Conservation (phyloP, 116 monocot species). For the Thalassia testudinum region DNA sequence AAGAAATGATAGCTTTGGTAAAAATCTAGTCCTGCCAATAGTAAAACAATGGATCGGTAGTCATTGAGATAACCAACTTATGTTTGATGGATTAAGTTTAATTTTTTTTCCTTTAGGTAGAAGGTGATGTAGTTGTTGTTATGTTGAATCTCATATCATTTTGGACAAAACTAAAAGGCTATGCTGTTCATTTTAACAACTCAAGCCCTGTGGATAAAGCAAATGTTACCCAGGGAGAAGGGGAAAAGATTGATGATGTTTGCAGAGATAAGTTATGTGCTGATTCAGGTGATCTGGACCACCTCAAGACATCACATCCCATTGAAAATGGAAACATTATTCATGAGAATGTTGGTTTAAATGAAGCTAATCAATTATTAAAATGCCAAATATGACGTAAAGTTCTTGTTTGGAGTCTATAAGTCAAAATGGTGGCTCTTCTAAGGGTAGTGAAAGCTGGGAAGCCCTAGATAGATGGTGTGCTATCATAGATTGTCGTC, state of each 20-base stretch:
- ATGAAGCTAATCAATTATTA: conserved; percentile 10
- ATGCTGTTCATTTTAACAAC: conserved; percentile 12
- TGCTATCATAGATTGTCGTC: conserved; percentile 28
- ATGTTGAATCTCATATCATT: no score
- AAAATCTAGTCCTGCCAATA: no score
- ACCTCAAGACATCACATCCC: not conserved
- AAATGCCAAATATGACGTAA: conserved; percentile 8
- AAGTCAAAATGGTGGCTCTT: conserved; percentile 4
- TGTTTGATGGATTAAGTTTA: no score
- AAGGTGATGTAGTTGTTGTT: conserved; percentile 83
- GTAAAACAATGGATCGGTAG: conserved; percentile 80
- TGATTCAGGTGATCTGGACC: not conserved
- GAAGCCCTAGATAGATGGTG: conserved; percentile 40
- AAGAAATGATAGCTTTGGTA: no score
- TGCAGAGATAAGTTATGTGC: conserved; percentile 3
- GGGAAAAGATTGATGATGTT: conserved; percentile 16
- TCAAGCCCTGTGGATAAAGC: conserved; percentile 7
- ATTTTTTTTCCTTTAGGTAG: conserved; percentile 45
- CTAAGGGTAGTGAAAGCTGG: conserved; percentile 13
- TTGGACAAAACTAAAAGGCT: conserved; percentile 63
- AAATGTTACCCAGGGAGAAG: conserved; percentile 8
- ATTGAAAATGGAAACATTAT: not conserved
- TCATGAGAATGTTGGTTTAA: conserved; percentile 13
- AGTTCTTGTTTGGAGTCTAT: not conserved
- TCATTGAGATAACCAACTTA: no score